Conservation (phyloP, 176 grass and related monocot genomes). For the Aechmea fasciata region DNA sequence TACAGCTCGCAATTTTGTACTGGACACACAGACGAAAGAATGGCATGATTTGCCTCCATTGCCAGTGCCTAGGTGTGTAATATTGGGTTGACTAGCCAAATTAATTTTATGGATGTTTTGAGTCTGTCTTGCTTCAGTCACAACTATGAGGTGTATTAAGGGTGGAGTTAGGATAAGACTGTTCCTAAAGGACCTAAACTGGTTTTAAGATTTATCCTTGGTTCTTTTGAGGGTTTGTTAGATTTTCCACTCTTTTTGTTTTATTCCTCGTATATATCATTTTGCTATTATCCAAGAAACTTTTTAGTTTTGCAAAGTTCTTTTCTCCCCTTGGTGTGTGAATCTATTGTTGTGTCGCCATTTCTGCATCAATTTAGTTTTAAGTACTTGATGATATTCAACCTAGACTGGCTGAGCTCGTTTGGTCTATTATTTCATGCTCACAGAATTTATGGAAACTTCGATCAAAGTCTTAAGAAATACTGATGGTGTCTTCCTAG, state of each 20-base stretch:
- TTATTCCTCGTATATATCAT: no score
- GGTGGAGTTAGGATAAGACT: no score
- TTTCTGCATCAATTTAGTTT: no score
- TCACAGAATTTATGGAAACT: neutral
- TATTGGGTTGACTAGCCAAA: neutral
- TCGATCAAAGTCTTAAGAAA: neutral
- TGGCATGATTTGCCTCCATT: constrained; percentile 75
- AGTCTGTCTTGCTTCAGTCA: neutral
- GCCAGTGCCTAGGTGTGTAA: constrained; percentile 67
- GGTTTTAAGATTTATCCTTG: no score
- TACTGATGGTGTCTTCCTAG: constrained; percentile 27
- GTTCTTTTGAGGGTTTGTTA: no score
- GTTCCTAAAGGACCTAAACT: no score
- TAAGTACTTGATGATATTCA: no score
- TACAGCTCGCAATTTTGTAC: constrained; percentile 80
- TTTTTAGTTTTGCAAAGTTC: no score
- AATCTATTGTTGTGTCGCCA: no score
- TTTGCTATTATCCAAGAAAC: no score
- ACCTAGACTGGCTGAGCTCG: neutral
- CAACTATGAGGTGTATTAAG: neutral
- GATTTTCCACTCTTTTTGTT: no score
- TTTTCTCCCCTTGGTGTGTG: no score
- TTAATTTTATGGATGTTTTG: neutral
- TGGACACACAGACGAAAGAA: constrained; percentile 77
- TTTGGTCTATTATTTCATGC: neutral